Evolutionary conservation across 2,329 filamentous ascomycete genomes (phyloP).

Genomic region (Neofusicoccum laricinum): DNA sequence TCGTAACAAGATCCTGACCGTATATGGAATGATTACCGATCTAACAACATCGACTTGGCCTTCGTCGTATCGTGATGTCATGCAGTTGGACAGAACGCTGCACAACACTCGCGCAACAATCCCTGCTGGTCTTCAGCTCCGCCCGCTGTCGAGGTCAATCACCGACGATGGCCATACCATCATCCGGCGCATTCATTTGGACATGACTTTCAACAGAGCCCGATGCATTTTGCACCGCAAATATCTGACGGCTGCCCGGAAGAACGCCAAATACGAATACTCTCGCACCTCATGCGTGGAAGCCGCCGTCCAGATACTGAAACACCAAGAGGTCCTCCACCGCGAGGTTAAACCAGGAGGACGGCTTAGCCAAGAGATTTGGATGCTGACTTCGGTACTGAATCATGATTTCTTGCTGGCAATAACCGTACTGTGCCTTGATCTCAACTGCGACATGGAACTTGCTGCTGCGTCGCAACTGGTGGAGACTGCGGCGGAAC

Average conservation of each 20-base stretch:
- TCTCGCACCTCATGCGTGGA: slow-evolving; percentile 46
- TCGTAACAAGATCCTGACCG: slow-evolving; percentile 24
- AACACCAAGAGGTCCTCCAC: slow-evolving; percentile 44
- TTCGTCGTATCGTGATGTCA: slow-evolving; percentile 29
- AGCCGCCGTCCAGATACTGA: slow-evolving; percentile 43
- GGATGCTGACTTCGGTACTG: slow-evolving; percentile 44
- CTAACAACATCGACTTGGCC: slow-evolving; percentile 26
- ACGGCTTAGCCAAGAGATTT: slow-evolving; percentile 39
- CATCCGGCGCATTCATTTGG: slow-evolving; percentile 30
- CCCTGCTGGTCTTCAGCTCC: neutral
- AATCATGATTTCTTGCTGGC: slow-evolving; percentile 49
- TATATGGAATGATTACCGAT: slow-evolving; percentile 30
- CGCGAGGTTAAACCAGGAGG: slow-evolving; percentile 40
- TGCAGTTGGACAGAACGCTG: slow-evolving; percentile 27
- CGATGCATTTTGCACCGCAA: slow-evolving; percentile 37
- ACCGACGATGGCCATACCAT: slow-evolving; percentile 20
- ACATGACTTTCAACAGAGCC: slow-evolving; percentile 31
- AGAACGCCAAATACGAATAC: slow-evolving; percentile 35
- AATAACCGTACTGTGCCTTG: slow-evolving; percentile 47
- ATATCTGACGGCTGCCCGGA: slow-evolving; percentile 34
- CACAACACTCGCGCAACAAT: slow-evolving; percentile 21
- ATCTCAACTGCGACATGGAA: slow-evolving; percentile 28
- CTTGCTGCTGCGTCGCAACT: neutral
- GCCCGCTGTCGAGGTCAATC: neutral
- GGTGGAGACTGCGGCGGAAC: neutral